Base-by-base conservation (phyloP, 2,329 filamentous ascomycete genomes). In the Colletotrichum sp. region DNA sequence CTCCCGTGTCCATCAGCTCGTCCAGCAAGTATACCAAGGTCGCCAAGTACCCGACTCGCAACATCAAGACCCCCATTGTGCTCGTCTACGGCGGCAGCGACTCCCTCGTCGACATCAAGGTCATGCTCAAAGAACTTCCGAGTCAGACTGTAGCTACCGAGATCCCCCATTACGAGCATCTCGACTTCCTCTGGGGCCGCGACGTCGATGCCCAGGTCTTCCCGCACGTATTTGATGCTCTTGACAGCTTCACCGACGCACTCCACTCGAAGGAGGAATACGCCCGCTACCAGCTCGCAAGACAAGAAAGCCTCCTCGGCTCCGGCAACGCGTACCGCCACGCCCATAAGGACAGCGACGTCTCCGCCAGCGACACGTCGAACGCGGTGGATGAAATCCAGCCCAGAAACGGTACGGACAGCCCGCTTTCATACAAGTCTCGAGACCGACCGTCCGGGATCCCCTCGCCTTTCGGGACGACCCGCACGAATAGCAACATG, bases 41-140 rank as follows among this genome's bases (percentile, higher is more conserved):
- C 8, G 96, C 97, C 80, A 96, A 95, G 82, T 99, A 98, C 80
- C 97, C 97, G 1, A 99, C 97, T 1, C 94, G 95, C 78, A 99
- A 99, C 82, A 99, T 99, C 88, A 96, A 95, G 82, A 98, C 97
- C 1, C 97, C 97, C 0, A 95, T 99, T 71, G 95, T 98, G 8
- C 89, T 99, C 3, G 92, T 99, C 8, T 99, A 99, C 80, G 97
- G 97, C 21, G 97, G 96, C 34, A 96, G 93, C 78, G 97, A 99
- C 85, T 98, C 96, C 68, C 87, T 99, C 32, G 95, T 99, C 4
- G 96, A 99, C 82, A 98, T 99, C 84, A 91, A 94, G 39, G 91
- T 96, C 75, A 99, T 99, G 96, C 88, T 98, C 71, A 94, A 93
- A 82, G 96, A 98, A 84, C 89, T 99, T 15, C 97, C 97, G 0